phyloP scores from a whole-genome alignment of 345 rosid species.

The Hevea brasiliensis region DNA sequence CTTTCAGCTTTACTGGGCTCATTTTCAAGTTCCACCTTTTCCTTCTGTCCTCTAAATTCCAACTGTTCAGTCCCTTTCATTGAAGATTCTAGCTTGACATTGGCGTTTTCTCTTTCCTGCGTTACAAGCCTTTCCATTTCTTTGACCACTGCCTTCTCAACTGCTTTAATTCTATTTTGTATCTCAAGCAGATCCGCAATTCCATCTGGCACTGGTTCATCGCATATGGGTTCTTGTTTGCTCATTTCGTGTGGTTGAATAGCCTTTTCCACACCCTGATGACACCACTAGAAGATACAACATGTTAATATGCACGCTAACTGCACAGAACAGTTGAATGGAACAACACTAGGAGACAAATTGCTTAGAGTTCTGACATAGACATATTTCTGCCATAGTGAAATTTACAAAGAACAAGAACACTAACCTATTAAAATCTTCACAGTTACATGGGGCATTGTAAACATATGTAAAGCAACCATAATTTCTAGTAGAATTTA shows the following conservation, averaged over 20 bases:
- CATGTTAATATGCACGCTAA: constrained; percentile 5
- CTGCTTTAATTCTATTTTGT: constrained; percentile 48
- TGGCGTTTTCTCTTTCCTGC: constrained; percentile 27
- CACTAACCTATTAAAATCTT: not conserved
- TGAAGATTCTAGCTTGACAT: constrained; percentile 17
- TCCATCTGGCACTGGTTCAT: constrained; percentile 36
- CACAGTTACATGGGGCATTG: not conserved
- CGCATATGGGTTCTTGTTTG: constrained; percentile 31
- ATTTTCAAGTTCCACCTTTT: constrained; percentile 31
- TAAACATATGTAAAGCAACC: not conserved
- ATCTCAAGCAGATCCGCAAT: constrained; percentile 52
- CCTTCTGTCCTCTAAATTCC: constrained; percentile 26
- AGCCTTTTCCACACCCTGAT: constrained; percentile 29
- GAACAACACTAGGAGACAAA: constrained; percentile 8
- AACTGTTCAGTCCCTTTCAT: constrained; percentile 20
- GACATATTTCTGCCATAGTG: not conserved
- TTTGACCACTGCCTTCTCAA: constrained; percentile 36
- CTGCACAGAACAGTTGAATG: constrained; percentile 2
- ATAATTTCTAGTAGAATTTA: not conserved
- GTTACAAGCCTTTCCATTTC: constrained; percentile 44
- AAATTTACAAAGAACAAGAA: not conserved
- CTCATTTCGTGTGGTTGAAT: constrained; percentile 28
- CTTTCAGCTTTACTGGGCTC: constrained; percentile 20
- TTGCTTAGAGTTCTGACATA: not conserved
- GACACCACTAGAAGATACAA: constrained; percentile 4